Conservation (phyloP, 1,284 basidiomycete species). For the Mrakiaceae sp. region DNA sequence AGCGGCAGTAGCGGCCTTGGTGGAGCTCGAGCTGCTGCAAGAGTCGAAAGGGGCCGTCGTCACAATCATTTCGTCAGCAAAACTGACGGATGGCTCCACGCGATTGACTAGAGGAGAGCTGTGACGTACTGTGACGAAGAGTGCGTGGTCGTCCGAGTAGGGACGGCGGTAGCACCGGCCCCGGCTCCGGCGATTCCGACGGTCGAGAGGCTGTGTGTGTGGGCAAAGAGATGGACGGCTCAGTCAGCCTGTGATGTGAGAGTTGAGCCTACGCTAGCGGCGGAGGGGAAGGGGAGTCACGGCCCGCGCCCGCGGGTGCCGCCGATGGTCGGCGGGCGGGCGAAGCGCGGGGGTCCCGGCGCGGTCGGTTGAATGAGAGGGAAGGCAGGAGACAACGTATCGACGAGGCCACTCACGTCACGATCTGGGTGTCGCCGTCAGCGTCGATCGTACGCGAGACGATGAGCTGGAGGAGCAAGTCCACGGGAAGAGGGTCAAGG, state of each 20-base stretch:
- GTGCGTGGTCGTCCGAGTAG: not conserved
- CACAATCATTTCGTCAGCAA: too few species aligned
- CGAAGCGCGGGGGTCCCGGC: not conserved
- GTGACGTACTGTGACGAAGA: not conserved
- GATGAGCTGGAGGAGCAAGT: conserved; percentile 1
- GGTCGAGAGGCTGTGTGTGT: not conserved
- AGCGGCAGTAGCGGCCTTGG: not conserved
- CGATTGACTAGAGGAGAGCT: too few species aligned
- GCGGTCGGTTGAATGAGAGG: not conserved
- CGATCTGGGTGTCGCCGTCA: not conserved
- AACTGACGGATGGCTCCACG: too few species aligned
- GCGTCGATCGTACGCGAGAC: conserved; percentile 4
- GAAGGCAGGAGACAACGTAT: not conserved
- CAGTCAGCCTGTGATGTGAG: too few species aligned
- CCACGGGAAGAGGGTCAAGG: not conserved
- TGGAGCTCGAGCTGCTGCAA: not conserved
- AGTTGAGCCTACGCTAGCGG: not conserved
- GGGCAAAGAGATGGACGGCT: too few species aligned
- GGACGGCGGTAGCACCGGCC: not conserved
- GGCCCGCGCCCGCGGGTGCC: not conserved
- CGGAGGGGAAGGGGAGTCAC: not conserved
- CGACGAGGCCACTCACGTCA: not conserved
- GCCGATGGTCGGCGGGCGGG: not conserved
- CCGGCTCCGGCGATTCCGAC: not conserved
- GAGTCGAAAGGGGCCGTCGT: not conserved